Conservation (phyloP, 495 filamentous ascomycete genomes). For the Choiromyces venosus region DNA sequence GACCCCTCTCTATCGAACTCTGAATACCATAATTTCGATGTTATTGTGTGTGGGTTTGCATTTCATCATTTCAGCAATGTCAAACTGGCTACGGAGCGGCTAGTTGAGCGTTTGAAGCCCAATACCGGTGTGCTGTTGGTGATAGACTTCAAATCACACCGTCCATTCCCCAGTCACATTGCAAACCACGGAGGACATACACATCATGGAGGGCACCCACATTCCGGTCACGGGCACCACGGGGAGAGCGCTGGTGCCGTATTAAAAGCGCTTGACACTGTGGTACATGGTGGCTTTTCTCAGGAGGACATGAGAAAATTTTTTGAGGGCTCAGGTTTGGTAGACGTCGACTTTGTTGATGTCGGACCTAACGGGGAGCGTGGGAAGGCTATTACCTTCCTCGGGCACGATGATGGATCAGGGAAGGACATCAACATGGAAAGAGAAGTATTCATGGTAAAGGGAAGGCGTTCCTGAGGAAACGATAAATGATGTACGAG, state of each 20-base stretch:
- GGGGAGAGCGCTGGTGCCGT: constrained; percentile 27
- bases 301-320: constrained; percentile 47
- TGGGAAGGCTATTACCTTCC: constrained; percentile 25
- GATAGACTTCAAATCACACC: constrained; percentile 50
- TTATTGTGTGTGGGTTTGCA: constrained; percentile 53
- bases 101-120: constrained; percentile 52
- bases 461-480: constrained; percentile 28
- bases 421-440: constrained; percentile 8
- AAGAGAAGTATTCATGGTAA: constrained; percentile 34
- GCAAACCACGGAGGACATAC: constrained; percentile 33
- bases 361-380: constrained; percentile 21
- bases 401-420: constrained; percentile 6
- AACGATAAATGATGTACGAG: not conserved
- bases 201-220: not conserved
- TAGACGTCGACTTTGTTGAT: constrained; percentile 41
- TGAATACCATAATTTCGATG: constrained; percentile 53
- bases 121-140: constrained; percentile 52
- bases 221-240: not conserved
- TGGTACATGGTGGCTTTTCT: constrained; percentile 50
- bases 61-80: constrained; percentile 60
- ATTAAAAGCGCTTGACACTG: constrained; percentile 37
- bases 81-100: constrained; percentile 46
- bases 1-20: constrained; percentile 46
- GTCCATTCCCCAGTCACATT: constrained; percentile 30
- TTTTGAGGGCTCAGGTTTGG: constrained; percentile 47